Evolutionary conservation across 2,329 filamentous ascomycete genomes (phyloP), one percentile per base, ranked within the genome.

Genomic region (Fusarium virguliforme): DNA sequence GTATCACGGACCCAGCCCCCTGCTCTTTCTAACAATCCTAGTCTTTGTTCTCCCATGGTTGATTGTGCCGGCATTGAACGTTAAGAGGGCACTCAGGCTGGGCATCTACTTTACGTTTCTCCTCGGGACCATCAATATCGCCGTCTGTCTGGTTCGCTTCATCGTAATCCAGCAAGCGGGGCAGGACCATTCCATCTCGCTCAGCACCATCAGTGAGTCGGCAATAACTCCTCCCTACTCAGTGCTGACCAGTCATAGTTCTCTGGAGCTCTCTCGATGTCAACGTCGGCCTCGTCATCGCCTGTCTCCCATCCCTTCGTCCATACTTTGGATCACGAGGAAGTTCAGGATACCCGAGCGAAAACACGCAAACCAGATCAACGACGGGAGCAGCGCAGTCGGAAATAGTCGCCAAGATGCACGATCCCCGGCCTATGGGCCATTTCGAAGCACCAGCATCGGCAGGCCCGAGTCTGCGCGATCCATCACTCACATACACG

Each of bases 101-200:
- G 70, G 70, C 3, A 71, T 73, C 4, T 73, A 73, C 56, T 71
- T 68, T 1, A 71, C 67, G 0, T 73, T 73, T 15, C 53, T 73
- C 1, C 58, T 73, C 4, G 70, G 70, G 1, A 73, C 9, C 9
- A 55, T 71, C 34, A 73, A 73, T n/a, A 73, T 73, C 6, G 67
- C 55, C 0, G 46, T 73, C 1, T 73, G 70, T 1, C 58, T 73
- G 0, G 56, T 68, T 2, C 67, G 70, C 0, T 73, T 73, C 7
- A 26, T 73, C 9, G 62, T 26, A 12, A 68, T 73, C 8, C 67
- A 60, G 40, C 34, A 55, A 3, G 67, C 70, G 1, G 70, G 64
- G 0, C 46, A 57, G 2, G 70, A 73, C 6, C 63, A 55, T 0
- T 15, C 26, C 0, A 68, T 73, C 3, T 73, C 70, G 1, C 24